Evolutionary conservation across 83 land plant species (phyloP).

Genomic region (Larix sibirica): DNA sequence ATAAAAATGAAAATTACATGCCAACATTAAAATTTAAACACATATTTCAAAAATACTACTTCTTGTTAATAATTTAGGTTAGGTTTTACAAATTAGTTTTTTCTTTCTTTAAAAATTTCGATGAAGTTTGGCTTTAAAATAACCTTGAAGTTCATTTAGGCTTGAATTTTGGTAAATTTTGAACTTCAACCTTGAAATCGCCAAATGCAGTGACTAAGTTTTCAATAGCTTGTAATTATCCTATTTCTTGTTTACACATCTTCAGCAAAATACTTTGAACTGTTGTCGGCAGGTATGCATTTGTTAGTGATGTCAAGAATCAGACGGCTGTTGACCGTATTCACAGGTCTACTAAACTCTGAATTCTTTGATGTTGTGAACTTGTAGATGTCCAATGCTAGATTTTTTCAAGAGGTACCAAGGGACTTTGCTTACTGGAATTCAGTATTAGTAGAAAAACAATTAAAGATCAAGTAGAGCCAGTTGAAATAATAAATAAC

Average conservation of each 20-base stretch:
- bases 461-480: neutral
- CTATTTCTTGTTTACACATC: neutral
- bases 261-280: neutral
- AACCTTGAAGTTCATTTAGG: no score
- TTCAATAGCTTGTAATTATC: neutral
- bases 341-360: conserved; percentile 47
- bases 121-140: no score
- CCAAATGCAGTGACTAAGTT: no score
- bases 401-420: neutral
- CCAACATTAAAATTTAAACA: no score
- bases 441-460: neutral
- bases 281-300: conserved; percentile 65
- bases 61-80: no score
- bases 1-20: no score
- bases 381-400: neutral
- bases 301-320: conserved; percentile 79
- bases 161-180: no score
- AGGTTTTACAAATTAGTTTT: no score
- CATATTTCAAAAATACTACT: no score
- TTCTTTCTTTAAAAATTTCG: no score
- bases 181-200: no score
- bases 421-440: neutral
- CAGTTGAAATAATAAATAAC: neutral
- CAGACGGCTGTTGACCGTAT: conserved; percentile 78
- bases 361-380: neutral